phyloP scores from a whole-genome alignment of 805 yeast species.

The Wickerhamiella domercqiae region DNA sequence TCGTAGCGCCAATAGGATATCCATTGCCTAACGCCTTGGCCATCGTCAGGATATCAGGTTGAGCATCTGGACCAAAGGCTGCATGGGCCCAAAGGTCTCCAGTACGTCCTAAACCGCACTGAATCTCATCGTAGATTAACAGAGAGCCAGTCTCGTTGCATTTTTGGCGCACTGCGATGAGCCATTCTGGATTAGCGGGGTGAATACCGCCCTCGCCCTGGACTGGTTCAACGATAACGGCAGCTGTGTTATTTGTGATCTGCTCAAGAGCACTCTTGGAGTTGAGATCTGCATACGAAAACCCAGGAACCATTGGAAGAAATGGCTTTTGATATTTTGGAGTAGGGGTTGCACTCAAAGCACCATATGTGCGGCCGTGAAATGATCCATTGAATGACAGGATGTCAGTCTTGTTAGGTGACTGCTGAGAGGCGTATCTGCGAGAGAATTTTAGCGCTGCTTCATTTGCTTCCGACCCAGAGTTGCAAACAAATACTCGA shows the following conservation, averaged over 20 bases:
- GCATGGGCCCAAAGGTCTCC: conserved; percentile 91
- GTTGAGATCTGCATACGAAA: conserved; percentile 47
- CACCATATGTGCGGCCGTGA: conserved; percentile 93
- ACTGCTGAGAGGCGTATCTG: conserved; percentile 51
- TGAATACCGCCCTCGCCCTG: conserved; percentile 97
- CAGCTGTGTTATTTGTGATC: conserved; percentile 58
- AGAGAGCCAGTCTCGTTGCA: conserved; percentile 58
- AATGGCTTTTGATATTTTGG: conserved; percentile 87
- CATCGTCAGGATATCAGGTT: conserved; percentile 85
- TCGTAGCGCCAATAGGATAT: conserved; percentile 87
- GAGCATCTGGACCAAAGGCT: conserved; percentile 40
- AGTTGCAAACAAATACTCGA: conserved; percentile 52
- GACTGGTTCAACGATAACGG: conserved; percentile 88
- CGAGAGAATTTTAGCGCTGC: conserved; percentile 69
- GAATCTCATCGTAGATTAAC: conserved; percentile 88
- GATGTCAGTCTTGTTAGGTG: conserved; percentile 35
- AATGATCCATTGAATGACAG: conserved; percentile 81
- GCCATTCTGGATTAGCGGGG: conserved; percentile 47
- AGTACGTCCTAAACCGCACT: conserved; percentile 88
- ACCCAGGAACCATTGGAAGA: conserved; percentile 83
- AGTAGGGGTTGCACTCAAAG: conserved; percentile 82
- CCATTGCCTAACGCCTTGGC: conserved; percentile 98
- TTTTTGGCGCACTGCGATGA: conserved; percentile 46
- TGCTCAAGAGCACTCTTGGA: conserved; percentile 46
- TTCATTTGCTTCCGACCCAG: conserved; percentile 72